Evolutionary conservation across 2,329 filamentous ascomycete genomes (phyloP).

Genomic region (Triangularia verruculosa): DNA sequence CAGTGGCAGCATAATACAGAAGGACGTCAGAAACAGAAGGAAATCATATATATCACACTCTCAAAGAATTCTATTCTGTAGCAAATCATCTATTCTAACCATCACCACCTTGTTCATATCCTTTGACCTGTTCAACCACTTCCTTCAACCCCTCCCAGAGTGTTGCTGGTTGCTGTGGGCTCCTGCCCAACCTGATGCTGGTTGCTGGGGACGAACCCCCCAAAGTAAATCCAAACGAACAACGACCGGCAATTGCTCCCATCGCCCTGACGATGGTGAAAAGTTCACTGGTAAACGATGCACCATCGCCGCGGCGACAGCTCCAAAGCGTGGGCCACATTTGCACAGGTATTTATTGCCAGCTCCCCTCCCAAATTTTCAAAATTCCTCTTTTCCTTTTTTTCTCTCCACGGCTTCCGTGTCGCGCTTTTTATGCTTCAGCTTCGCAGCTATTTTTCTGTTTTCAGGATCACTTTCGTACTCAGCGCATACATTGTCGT

Average conservation of each 20-base stretch:
- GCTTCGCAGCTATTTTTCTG: not conserved
- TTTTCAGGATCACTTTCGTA: not conserved
- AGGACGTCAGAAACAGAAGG: not conserved
- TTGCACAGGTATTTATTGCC: not conserved
- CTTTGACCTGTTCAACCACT: not conserved
- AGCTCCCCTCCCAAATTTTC: not conserved
- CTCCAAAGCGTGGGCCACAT: not conserved
- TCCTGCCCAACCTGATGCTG: too few species aligned
- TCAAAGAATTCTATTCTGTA: not conserved
- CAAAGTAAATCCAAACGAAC: not conserved
- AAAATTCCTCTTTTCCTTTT: not conserved
- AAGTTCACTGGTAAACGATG: not conserved
- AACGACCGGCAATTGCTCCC: not conserved
- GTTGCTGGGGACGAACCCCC: too few species aligned
- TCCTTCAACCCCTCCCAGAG: not conserved
- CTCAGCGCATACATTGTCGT: not conserved
- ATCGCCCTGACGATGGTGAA: not conserved
- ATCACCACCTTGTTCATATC: not conserved
- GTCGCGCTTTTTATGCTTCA: not conserved
- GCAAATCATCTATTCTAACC: not conserved
- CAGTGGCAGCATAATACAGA: not conserved
- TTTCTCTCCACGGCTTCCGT: not conserved
- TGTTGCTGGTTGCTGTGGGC: too few species aligned
- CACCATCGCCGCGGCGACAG: not conserved
- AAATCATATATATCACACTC: not conserved